phyloP scores from a whole-genome alignment of 495 filamentous ascomycete genomes.

The Rostrohypoxylon terebratum region DNA sequence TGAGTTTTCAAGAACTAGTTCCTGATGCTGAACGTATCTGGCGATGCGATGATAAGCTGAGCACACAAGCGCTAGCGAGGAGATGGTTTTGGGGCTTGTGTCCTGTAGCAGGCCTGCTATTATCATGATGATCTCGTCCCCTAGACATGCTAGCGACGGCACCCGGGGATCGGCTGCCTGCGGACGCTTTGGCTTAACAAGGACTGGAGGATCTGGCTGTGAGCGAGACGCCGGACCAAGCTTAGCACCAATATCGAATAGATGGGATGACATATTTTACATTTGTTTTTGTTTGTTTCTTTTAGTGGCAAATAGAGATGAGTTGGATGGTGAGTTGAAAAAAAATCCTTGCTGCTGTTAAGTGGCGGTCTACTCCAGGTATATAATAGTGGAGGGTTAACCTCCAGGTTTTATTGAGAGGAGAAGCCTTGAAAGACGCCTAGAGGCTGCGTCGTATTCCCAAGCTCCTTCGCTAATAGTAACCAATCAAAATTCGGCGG shows the following conservation, averaged over 20 bases:
- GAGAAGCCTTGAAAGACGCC: not conserved
- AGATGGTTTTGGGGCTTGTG: not conserved
- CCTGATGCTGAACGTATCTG: slow-evolving; percentile 8
- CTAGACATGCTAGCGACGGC: not conserved
- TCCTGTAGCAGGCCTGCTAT: slow-evolving; percentile 12
- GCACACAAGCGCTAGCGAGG: slow-evolving; percentile 15
- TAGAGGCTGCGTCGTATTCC: slow-evolving; percentile 1
- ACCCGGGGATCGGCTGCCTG: not conserved
- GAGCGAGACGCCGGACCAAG: too few relatives aligned
- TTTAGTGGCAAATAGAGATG: not conserved
- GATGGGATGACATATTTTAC: not conserved
- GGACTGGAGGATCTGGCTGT: not conserved
- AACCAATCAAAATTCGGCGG: not conserved
- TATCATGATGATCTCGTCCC: slow-evolving; percentile 12
- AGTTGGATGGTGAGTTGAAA: not conserved
- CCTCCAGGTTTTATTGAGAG: not conserved
- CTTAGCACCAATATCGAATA: not conserved
- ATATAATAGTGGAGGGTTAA: not conserved
- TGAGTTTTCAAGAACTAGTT: not conserved
- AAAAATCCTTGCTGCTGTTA: not conserved
- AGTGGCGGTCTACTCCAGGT: not conserved
- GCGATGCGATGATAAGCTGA: slow-evolving; percentile 11
- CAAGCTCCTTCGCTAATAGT: not conserved
- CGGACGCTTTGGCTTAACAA: not conserved
- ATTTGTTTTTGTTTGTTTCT: too few relatives aligned